Evolutionary conservation across 2,329 filamentous ascomycete species (phyloP), one percentile per base, ranked within the genome.

Genomic region (Beauveria medogensis): DNA sequence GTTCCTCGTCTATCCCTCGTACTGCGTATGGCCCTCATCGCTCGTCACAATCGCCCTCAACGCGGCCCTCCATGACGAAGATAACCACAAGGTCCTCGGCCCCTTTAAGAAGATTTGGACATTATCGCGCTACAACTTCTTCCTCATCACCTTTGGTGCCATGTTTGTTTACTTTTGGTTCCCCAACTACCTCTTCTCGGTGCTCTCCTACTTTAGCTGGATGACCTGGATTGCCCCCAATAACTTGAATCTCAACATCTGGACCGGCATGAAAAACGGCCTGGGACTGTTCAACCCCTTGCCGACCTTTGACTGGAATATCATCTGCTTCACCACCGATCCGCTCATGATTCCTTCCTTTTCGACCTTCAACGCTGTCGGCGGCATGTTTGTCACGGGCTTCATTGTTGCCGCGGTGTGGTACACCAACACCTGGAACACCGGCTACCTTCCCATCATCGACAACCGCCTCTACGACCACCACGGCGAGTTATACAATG

Each of bases 401-500:
- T 76, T 85, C 61, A 67, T 85, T 2, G 60, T 81, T 14, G 79
- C 78, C 64, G 74, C 84, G n/a, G 47, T 69, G 7, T 50, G 82
- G 30, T 77, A 78, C 51, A 73, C 72, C 1, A 79, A 79, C 24
- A 72, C 75, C 0, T 72, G 76, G 69, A 75, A 79, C 64, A 75
- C 79, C 0, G 78, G 81, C 3, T 84, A 83, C 61, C 69, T 86
- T 18, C 82, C 83, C 0, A 75, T 86, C 60, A 78, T 82, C 37
- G 78, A 78, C 12, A 79, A 81, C 24, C 74, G 77, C 51, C 78
- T 78, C 0, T 86, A 80, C 62, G 82, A 86, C 69, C 86, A 86
- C 62, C 82, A 77, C 0, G 82, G 80, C 12, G 66, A 67, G 1
- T 53, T 70, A 0, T 86, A 85, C 66, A 77, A 82, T 24, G 77